These are phyloP conservation scores for Sindora glabra DNA, from an alignment of 306 rosid species.

Conservation along the genomic window DNA sequence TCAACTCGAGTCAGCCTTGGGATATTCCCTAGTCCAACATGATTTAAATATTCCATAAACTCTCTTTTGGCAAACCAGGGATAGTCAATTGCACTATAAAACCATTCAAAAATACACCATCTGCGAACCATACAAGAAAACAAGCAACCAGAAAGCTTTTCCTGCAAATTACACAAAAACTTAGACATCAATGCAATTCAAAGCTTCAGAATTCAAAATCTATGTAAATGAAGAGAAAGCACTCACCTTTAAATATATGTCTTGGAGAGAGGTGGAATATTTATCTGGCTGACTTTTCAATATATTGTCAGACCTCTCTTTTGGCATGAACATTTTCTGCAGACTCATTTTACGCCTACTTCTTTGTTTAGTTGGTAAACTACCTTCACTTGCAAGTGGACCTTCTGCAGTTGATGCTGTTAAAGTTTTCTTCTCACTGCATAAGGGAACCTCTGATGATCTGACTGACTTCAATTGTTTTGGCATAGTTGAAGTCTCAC, in stretches of 20 bases:
- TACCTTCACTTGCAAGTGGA: constrained; percentile 32
- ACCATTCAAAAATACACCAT: constrained; percentile 91
- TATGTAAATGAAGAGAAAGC: background rate
- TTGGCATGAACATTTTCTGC: constrained; percentile 26
- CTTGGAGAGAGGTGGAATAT: constrained; percentile 22
- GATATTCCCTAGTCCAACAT: constrained; percentile 84
- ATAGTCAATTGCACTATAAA: constrained; percentile 88
- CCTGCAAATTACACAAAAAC: constrained; percentile 39
- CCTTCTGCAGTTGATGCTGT: constrained; percentile 30
- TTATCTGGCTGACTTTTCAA: constrained; percentile 35
- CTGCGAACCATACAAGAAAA: constrained; percentile 61
- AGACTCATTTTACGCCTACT: constrained; percentile 54
- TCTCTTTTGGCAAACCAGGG: constrained; percentile 95
- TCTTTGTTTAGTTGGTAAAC: constrained; percentile 40
- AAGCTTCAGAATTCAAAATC: background rate
- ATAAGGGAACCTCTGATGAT: constrained; percentile 41
- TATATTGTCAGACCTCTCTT: constrained; percentile 37
- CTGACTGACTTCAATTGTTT: constrained; percentile 43
- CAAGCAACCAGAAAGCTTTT: constrained; percentile 60
- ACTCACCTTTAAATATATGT: background rate
- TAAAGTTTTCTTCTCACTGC: constrained; percentile 38
- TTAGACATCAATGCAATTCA: background rate
- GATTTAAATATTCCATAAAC: constrained; percentile 87
- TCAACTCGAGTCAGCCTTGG: constrained; percentile 84
- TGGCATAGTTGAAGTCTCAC: constrained; percentile 33